Evolutionary conservation across 257 asterid genomes (phyloP).

Genomic region (Nicotiana otophora): DNA sequence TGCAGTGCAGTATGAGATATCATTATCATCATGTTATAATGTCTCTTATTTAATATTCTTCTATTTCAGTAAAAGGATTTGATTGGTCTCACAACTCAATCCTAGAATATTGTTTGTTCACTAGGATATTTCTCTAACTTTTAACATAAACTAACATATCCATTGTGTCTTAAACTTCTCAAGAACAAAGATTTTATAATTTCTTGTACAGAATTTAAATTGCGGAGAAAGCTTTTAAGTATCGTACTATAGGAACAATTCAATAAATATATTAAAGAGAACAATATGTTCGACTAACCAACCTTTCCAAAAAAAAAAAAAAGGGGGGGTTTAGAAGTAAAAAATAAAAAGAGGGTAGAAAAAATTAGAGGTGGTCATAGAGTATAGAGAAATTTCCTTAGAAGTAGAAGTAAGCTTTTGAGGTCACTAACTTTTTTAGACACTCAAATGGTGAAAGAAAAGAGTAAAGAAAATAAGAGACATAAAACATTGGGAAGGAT

Average conservation of each 20-base stretch:
- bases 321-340: too few species aligned
- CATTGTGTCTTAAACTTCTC: not conserved
- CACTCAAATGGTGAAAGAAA: not conserved
- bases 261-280: not conserved
- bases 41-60: not conserved
- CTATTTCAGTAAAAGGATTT: not conserved
- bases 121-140: not conserved
- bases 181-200: not conserved
- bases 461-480: slow-evolving; percentile 18
- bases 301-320: not conserved
- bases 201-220: not conserved
- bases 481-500: slow-evolving; percentile 73
- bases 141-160: not conserved
- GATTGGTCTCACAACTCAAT: not conserved
- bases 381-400: not conserved
- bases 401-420: not conserved
- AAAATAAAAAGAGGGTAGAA: not conserved
- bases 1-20: slow-evolving; percentile 13
- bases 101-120: not conserved
- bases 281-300: not conserved
- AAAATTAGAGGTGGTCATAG: not conserved
- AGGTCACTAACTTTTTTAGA: not conserved
- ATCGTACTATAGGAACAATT: not conserved
- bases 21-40: not conserved
- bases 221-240: not conserved